These are phyloP conservation scores for Grifola frondosa DNA, from an alignment of 1,284 basidiomycete genomes.

Conservation along the genomic window DNA sequence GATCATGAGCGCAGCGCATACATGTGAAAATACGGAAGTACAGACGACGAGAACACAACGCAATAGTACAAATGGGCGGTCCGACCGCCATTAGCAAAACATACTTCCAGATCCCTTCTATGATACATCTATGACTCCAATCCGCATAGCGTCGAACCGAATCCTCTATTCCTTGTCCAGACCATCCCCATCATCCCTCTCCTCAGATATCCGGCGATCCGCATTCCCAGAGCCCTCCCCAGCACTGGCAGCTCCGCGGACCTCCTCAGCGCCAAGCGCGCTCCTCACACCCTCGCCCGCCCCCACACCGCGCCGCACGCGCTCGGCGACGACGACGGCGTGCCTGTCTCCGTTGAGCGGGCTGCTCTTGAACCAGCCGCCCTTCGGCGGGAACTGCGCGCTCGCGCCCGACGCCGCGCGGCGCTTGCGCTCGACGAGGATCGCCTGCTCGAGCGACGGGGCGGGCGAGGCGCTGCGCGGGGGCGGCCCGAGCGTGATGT, in stretches of 20 bases:
- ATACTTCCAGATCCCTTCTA: no score
- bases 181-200: no score
- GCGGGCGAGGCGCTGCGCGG: slow-evolving; percentile 45
- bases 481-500: slow-evolving; percentile 17
- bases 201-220: no score
- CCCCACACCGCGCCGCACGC: slow-evolving; percentile 34
- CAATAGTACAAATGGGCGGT: slow-evolving; percentile 2
- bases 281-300: slow-evolving; percentile 14
- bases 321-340: slow-evolving; percentile 43
- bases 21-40: no score
- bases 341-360: slow-evolving; percentile 46
- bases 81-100: slow-evolving; percentile 4
- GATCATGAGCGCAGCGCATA: no score
- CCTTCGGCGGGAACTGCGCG: slow-evolving; percentile 38
- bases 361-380: slow-evolving; percentile 69
- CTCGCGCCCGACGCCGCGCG: slow-evolving; percentile 33
- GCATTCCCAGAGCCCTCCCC: no score
- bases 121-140: no score
- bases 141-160: no score
- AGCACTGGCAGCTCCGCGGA: not conserved
- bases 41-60: no score
- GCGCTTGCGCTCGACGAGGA: slow-evolving; percentile 57
- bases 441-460: slow-evolving; percentile 57
- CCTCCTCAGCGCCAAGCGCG: slow-evolving; percentile 13
- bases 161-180: no score